Conservation (phyloP, 1,139 yeast genomes). For the Dujonia santamariae region DNA sequence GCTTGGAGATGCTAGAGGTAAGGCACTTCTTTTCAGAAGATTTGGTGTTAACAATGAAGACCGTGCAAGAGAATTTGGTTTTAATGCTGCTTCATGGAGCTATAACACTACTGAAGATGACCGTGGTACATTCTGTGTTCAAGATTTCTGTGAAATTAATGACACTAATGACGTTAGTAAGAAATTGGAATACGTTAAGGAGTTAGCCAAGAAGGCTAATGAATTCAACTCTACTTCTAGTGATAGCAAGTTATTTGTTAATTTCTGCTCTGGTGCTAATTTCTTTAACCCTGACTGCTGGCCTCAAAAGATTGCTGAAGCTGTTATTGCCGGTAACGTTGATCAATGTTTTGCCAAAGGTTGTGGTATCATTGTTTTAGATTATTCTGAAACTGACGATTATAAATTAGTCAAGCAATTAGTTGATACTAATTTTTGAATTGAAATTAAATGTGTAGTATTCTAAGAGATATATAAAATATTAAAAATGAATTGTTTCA, state of each 20-base stretch:
- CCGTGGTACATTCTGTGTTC: constrained; percentile 61
- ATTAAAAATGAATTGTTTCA: too few species aligned
- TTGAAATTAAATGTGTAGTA: constrained; percentile 1
- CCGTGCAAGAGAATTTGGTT: constrained; percentile 50
- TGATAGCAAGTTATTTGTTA: constrained; percentile 61
- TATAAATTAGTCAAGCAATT: constrained; percentile 58
- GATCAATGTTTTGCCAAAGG: constrained; percentile 51
- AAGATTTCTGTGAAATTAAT: constrained; percentile 71
- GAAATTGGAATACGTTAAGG: constrained; percentile 57
- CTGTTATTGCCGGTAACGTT: constrained; percentile 46
- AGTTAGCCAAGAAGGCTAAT: constrained; percentile 52
- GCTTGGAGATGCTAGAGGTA: constrained; percentile 64
- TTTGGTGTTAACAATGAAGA: constrained; percentile 57
- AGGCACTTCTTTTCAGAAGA: constrained; percentile 63
- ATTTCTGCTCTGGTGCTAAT: constrained; percentile 74
- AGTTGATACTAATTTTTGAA: constrained; percentile 53
- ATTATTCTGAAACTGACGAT: constrained; percentile 60
- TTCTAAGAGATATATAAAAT: too few species aligned
- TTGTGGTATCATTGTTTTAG: constrained; percentile 61
- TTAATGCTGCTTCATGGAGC: constrained; percentile 66
- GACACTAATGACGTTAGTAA: constrained; percentile 50
- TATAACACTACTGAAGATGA: constrained; percentile 69
- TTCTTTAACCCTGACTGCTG: constrained; percentile 71
- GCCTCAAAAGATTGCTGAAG: constrained; percentile 67
- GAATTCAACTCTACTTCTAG: constrained; percentile 44